Evolutionary conservation across 768 basidiomycete species (phyloP).

Genomic region (Hericium rajendrae): DNA sequence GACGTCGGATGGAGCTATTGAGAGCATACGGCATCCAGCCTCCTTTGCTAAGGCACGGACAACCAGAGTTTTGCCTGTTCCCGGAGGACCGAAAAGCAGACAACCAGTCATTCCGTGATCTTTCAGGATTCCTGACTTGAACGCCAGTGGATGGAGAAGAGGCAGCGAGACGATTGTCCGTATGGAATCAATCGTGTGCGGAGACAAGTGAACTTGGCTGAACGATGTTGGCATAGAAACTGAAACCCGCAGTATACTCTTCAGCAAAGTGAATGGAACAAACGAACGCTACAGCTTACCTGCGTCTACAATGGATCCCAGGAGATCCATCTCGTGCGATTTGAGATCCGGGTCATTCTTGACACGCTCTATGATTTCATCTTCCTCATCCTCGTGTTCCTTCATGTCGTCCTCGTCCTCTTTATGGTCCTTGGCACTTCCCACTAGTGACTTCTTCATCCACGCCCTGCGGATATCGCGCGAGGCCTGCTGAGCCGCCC

Average conservation of each 20-base stretch:
- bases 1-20: constrained; percentile 84
- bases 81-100: constrained; percentile 87
- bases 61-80: constrained; percentile 85
- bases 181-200: constrained; percentile 84
- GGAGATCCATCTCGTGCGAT: constrained; percentile 67
- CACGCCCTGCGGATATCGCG: constrained; percentile 47
- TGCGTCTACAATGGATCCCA: constrained; percentile 82
- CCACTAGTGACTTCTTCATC: constrained; percentile 57
- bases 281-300: constrained; percentile 29
- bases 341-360: constrained; percentile 71
- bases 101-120: constrained; percentile 89
- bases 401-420: constrained; percentile 21
- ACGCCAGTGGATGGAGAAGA: constrained; percentile 77
- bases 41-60: constrained; percentile 89
- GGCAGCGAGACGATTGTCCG: constrained; percentile 88
- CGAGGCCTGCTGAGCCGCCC: constrained; percentile 9
- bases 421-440: constrained; percentile 28
- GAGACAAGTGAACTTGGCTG: constrained; percentile 78
- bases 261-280: background rate
- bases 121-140: constrained; percentile 81
- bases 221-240: constrained; percentile 77
- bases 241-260: constrained; percentile 18
- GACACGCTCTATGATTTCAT: constrained; percentile 67
- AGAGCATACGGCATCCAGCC: constrained; percentile 89
- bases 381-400: constrained; percentile 41